These are phyloP conservation scores for Debaryomyces singareniensis DNA, from an alignment of 1,139 yeast species.

Conservation along the genomic window DNA sequence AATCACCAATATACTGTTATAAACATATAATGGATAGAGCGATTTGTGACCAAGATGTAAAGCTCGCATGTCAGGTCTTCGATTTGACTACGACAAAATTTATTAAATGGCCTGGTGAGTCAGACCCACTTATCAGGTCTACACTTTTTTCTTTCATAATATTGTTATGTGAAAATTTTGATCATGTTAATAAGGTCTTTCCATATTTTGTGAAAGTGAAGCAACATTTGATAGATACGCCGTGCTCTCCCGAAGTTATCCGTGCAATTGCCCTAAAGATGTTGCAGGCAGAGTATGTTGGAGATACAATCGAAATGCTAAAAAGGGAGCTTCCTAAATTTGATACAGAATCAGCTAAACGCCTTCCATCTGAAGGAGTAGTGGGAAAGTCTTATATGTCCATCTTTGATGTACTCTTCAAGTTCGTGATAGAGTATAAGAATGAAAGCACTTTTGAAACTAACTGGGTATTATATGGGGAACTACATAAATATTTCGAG, in stretches of 20 bases:
- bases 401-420: conserved; percentile 36
- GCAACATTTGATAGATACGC: conserved; percentile 28
- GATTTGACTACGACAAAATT: conserved; percentile 22
- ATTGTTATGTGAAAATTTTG: conserved; percentile 13
- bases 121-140: conserved; percentile 22
- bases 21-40: conserved; percentile 27
- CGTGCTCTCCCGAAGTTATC: conserved; percentile 35
- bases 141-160: conserved; percentile 31
- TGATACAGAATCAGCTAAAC: conserved; percentile 23
- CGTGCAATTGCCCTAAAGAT: conserved; percentile 41
- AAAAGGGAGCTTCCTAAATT: conserved; percentile 53
- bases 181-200: conserved; percentile 21
- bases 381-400: conserved; percentile 22
- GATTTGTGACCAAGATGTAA: conserved; percentile 13
- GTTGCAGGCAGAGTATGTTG: conserved; percentile 42
- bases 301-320: conserved; percentile 55
- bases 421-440: conserved; percentile 37
- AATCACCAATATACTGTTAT: conserved; percentile 15
- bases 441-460: conserved; percentile 40
- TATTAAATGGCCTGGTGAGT: conserved; percentile 24
- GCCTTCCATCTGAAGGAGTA: conserved; percentile 21
- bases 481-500: conserved; percentile 50
- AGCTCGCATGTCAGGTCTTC: conserved; percentile 23
- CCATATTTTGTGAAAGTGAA: conserved; percentile 30
- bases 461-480: conserved; percentile 62